These are phyloP conservation scores for Centaurea solstitialis DNA, from an alignment of 129 eudicot species.

Conservation along the genomic window DNA sequence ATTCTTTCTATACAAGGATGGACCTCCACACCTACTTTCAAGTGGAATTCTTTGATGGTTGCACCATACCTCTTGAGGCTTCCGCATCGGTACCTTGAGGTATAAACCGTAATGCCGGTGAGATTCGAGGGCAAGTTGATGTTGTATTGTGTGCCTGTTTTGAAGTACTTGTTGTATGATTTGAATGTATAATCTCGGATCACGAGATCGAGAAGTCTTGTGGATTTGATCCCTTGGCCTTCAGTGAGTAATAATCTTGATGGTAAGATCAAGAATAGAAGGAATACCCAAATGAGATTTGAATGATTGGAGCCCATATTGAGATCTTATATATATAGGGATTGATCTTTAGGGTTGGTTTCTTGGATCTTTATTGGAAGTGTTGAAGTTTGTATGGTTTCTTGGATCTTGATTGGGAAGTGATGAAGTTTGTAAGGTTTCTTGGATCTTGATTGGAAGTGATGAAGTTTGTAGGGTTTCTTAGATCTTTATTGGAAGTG, in stretches of 20 bases:
- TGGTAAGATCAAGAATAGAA: constrained; percentile 40
- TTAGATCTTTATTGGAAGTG: no score
- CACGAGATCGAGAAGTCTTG: constrained; percentile 75
- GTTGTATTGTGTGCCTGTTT: constrained; percentile 62
- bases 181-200: constrained; percentile 82
- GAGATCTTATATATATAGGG: neutral
- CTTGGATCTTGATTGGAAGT: no score
- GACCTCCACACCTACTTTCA: constrained; percentile 49
- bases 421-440: no score
- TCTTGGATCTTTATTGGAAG: neutral
- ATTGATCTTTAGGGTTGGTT: no score
- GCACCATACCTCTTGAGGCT: constrained; percentile 88
- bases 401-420: no score
- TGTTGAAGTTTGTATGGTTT: no score
- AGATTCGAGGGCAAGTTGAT: constrained; percentile 71
- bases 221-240: constrained; percentile 67
- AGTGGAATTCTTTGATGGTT: constrained; percentile 54
- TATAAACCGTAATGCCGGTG: constrained; percentile 66
- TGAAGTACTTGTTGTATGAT: constrained; percentile 45
- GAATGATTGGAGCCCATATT: constrained; percentile 43
- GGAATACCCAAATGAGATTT: constrained; percentile 21
- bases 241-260: constrained; percentile 25
- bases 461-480: no score
- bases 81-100: constrained; percentile 76
- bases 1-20: constrained; percentile 82